Percentiles rank a stretch among this genome's conserved stretches.
These are phyloP conservation scores for Dactylellina parvicollis DNA, from an alignment of 2,329 filamentous ascomycete species.

Conservation along the genomic window DNA sequence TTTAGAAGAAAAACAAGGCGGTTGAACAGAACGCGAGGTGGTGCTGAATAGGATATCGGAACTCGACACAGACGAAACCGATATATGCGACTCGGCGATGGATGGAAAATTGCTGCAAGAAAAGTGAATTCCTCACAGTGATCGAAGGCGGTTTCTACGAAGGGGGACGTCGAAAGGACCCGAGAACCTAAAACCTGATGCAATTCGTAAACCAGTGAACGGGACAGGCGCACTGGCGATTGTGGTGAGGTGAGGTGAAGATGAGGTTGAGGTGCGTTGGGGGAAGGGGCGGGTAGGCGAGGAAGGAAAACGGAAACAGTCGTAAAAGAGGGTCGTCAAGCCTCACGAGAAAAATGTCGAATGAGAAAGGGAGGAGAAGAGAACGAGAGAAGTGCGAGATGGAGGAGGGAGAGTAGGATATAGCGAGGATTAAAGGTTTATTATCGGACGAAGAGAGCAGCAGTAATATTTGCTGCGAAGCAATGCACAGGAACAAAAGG, in stretches of 20 bases:
- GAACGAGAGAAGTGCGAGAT: constrained; percentile 4
- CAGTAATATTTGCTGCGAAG: not conserved
- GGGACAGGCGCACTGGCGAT: constrained; percentile 9
- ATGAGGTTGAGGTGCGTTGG: constrained; percentile 3
- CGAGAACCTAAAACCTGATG: constrained; percentile 31
- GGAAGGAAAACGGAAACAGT: constrained; percentile 28
- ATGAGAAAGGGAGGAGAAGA: constrained; percentile 29
- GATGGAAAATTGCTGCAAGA: constrained; percentile 38
- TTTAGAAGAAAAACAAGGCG: constrained; percentile 34
- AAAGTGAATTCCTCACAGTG: constrained; percentile 54
- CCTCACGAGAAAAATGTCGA: constrained; percentile 47
- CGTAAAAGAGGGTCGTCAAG: constrained; percentile 54
- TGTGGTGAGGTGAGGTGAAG: constrained; percentile 17
- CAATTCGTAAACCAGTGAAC: constrained; percentile 45
- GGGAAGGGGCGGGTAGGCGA: constrained; percentile 19
- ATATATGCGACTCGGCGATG: constrained; percentile 26
- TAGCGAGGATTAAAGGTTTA: constrained; percentile 52
- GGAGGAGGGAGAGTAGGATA: constrained; percentile 16
- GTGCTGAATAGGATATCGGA: constrained; percentile 37
- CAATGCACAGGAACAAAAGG: constrained; percentile 8
- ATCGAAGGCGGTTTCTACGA: constrained; percentile 19
- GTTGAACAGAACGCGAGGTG: constrained; percentile 39
- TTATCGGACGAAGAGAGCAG: constrained; percentile 53
- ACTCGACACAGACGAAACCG: constrained; percentile 51
- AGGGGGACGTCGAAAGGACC: constrained; percentile 22